These are phyloP conservation scores for Starmerella sp. DNA, from an alignment of 805 yeast genomes.

Conservation along the genomic window DNA sequence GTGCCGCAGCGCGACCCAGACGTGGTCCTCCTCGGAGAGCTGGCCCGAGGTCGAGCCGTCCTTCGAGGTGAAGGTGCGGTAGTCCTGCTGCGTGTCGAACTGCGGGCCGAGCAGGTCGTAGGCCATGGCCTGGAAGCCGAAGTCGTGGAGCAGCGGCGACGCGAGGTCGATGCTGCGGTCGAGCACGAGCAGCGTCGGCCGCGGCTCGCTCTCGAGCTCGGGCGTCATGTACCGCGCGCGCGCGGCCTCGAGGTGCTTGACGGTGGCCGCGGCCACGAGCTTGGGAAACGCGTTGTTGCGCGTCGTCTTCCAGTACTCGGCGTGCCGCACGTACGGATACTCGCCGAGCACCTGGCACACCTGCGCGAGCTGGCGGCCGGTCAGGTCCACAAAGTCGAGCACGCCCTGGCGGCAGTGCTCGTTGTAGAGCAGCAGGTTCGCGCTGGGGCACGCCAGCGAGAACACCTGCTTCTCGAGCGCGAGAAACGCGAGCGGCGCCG, in stretches of 20 bases:
- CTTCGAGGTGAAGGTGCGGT: constrained; percentile 16
- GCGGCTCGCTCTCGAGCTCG: constrained; percentile 37
- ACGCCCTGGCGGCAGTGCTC: constrained; percentile 36
- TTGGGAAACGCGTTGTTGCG: constrained; percentile 52
- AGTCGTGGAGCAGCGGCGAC: constrained; percentile 81
- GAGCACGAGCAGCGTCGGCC: constrained; percentile 61
- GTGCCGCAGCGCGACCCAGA: constrained; percentile 63
- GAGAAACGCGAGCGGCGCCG: constrained; percentile 39
- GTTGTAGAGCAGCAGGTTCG: constrained; percentile 66
- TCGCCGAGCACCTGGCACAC: constrained; percentile 74
- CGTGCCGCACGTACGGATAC: constrained; percentile 74
- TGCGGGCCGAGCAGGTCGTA: constrained; percentile 45
- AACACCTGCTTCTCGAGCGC: constrained; percentile 66
- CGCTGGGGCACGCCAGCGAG: constrained; percentile 46
- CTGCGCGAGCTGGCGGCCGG: constrained; percentile 57
- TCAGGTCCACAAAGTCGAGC: constrained; percentile 38
- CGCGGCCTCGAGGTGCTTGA: constrained; percentile 8
- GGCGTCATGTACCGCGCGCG: constrained; percentile 26
- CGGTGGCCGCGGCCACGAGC: constrained; percentile 27
- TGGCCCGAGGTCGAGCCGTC: constrained; percentile 30
- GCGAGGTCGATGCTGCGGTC: constrained; percentile 77
- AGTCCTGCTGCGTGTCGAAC: constrained; percentile 6
- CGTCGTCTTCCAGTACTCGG: constrained; percentile 29
- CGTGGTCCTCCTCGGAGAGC: constrained; percentile 51
- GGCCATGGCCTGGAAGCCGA: constrained; percentile 84